These are phyloP conservation scores for Jatropha curcas DNA, from an alignment of 345 rosid species.

Conservation along the genomic window DNA sequence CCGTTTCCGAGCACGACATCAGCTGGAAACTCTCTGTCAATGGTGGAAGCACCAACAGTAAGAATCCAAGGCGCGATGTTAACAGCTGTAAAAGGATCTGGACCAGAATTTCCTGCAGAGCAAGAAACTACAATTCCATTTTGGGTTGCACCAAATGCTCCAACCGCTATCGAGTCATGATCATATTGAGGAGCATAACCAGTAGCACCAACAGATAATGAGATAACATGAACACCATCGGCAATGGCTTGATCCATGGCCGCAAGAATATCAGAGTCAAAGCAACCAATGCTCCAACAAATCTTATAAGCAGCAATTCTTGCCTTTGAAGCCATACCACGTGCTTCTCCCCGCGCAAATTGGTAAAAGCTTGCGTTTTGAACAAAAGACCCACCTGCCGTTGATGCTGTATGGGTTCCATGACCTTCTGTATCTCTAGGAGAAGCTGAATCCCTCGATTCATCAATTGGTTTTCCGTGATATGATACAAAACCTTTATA, in stretches of 20 bases:
- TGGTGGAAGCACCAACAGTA: conserved; percentile 83
- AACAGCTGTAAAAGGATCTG: conserved; percentile 63
- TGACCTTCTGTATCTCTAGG: conserved; percentile 89
- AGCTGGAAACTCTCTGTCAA: conserved; percentile 86
- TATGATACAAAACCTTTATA: conserved; percentile 54
- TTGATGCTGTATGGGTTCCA: conserved; percentile 87
- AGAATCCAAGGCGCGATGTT: conserved; percentile 94
- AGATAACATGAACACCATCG: conserved; percentile 83
- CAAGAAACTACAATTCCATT: conserved; percentile 77
- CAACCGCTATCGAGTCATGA: conserved; percentile 75
- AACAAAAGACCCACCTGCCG: conserved; percentile 76
- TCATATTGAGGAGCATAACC: conserved; percentile 76
- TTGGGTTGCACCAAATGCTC: conserved; percentile 67
- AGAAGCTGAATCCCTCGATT: conserved; percentile 53
- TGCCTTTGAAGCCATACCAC: conserved; percentile 86
- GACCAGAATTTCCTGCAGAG: conserved; percentile 94
- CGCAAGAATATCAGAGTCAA: conserved; percentile 88
- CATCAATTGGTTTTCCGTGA: conserved; percentile 35
- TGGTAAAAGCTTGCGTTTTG: conserved; percentile 59
- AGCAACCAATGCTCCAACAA: conserved; percentile 81
- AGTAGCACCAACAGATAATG: conserved; percentile 73
- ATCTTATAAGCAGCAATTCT: conserved; percentile 85
- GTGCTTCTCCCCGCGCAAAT: conserved; percentile 71
- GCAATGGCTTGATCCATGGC: conserved; percentile 85
- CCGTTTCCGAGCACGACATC: conserved; percentile 72